Evolutionary conservation across 2,329 filamentous ascomycete species (phyloP).

Genomic region (Alternaria hordeiaustralica): DNA sequence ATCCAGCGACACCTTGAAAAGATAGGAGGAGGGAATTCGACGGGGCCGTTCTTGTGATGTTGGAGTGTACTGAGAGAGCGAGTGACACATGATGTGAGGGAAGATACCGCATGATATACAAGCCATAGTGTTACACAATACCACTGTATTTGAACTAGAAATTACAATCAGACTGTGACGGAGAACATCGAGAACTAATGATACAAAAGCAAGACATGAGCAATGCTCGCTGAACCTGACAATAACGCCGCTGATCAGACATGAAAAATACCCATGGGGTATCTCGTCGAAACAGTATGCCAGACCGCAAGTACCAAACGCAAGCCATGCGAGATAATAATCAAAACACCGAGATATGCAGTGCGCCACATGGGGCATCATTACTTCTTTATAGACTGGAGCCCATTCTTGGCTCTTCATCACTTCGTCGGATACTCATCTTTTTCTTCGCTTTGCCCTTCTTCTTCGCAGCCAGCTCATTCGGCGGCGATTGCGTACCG

Average conservation of each 20-base stretch:
- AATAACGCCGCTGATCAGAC: conserved; percentile 3
- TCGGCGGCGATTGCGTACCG: conserved; percentile 38
- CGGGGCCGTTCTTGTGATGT: neutral
- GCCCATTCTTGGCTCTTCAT: conserved; percentile 33
- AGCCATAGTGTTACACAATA: neutral
- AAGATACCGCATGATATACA: neutral
- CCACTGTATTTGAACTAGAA: conserved; percentile 2
- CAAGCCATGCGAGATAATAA: conserved; percentile 4
- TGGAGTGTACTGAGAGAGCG: neutral
- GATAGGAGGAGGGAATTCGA: neutral
- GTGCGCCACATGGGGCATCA: neutral
- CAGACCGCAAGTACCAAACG: conserved; percentile 1
- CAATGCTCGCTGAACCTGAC: neutral
- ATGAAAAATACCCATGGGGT: conserved; percentile 3
- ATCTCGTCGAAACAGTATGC: conserved; percentile 9
- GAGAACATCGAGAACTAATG: neutral
- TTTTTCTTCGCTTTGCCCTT: conserved; percentile 44
- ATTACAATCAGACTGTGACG: neutral
- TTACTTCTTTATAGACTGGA: conserved; percentile 29
- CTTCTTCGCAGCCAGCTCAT: conserved; percentile 30
- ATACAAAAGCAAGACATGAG: neutral
- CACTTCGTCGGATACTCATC: conserved; percentile 22
- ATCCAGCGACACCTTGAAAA: neutral
- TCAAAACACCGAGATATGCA: conserved; percentile 14
- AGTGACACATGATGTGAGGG: neutral